These are phyloP conservation scores for Cercospora beticola DNA, from an alignment of 2,329 filamentous ascomycete genomes.

Conservation along the genomic window DNA sequence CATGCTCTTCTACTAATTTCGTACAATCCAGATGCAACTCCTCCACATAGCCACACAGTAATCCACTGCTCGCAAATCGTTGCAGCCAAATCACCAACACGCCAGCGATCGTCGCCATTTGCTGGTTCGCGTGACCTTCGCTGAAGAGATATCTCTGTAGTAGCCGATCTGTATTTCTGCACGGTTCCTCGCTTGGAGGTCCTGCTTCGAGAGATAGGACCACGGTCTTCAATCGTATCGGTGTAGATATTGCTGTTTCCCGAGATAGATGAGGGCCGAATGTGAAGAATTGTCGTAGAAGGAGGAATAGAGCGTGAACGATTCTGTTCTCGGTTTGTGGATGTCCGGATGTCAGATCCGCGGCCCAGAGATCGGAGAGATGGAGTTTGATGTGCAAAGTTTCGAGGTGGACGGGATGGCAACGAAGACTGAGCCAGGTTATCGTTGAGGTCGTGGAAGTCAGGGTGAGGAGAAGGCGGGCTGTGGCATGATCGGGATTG, in stretches of 20 bases:
- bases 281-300: conserved; percentile 1
- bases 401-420: neutral
- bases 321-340: conserved; percentile 7
- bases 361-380: neutral
- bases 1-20: neutral
- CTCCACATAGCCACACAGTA: neutral
- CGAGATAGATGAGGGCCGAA: conserved; percentile 10
- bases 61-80: conserved; percentile 9
- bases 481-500: neutral
- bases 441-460: conserved; percentile 6
- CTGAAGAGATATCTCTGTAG: neutral
- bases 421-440: neutral
- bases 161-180: neutral
- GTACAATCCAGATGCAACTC: neutral
- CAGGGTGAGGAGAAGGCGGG: neutral
- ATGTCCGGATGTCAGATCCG: neutral
- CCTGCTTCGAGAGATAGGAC: neutral
- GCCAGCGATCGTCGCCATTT: conserved; percentile 6
- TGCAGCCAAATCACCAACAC: conserved; percentile 10
- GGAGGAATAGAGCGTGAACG: neutral
- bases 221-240: neutral
- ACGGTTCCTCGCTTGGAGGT: neutral
- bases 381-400: conserved; percentile 5
- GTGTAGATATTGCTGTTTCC: neutral
- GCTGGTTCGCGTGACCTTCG: neutral